Percentiles rank a stretch among this genome's conserved stretches.
Conservation (phyloP, 2,329 filamentous ascomycete genomes). For the Fusarium tuaranense region DNA sequence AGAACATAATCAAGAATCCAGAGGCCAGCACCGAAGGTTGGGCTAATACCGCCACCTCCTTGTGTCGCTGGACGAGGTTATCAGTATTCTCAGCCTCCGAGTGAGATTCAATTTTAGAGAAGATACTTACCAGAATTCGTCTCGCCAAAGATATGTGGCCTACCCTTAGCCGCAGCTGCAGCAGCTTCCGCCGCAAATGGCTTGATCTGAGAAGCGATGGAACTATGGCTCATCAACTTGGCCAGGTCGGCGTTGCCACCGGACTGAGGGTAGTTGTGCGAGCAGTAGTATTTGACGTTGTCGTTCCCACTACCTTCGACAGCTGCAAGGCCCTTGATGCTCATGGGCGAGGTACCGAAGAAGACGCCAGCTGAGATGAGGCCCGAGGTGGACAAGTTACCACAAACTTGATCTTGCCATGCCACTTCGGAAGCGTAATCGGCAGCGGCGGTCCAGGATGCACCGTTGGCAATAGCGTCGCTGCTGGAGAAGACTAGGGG, state of each 20-base stretch:
- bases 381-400: slow-evolving; percentile 41
- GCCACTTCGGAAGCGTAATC: slow-evolving; percentile 48
- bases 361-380: slow-evolving; percentile 51
- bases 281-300: slow-evolving; percentile 56
- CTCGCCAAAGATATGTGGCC: slow-evolving; percentile 57
- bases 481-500: slow-evolving; percentile 16
- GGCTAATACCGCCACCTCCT: slow-evolving; percentile 54
- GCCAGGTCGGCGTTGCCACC: slow-evolving; percentile 49
- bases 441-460: slow-evolving; percentile 46
- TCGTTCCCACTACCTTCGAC: slow-evolving; percentile 51
- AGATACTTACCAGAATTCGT: slow-evolving; percentile 52
- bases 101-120: background rate
- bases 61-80: slow-evolving; percentile 45
- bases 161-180: slow-evolving; percentile 50
- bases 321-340: slow-evolving; percentile 50
- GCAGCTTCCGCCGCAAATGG: slow-evolving; percentile 52
- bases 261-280: slow-evolving; percentile 59
- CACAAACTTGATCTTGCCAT: slow-evolving; percentile 49
- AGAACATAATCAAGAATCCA: slow-evolving; percentile 57
- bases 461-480: slow-evolving; percentile 41
- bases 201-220: slow-evolving; percentile 52
- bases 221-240: slow-evolving; percentile 56
- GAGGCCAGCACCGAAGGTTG: slow-evolving; percentile 54
- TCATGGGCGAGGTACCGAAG: slow-evolving; percentile 50
- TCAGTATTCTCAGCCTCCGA: background rate